Base-by-base conservation (phyloP, 2,329 filamentous ascomycete species). In the Microsporum ferrugineum region DNA sequence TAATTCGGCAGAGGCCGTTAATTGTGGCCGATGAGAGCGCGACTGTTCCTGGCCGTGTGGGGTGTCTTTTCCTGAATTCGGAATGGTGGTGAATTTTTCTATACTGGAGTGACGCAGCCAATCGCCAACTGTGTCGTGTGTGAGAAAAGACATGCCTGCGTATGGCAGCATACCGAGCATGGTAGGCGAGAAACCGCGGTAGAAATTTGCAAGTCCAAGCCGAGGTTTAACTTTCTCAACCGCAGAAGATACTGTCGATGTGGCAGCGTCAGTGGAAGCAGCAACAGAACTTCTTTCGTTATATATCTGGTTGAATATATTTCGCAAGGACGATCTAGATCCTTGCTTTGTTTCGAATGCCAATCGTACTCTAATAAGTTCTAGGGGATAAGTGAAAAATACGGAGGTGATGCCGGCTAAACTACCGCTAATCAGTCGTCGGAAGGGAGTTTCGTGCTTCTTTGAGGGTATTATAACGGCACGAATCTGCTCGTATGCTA, bases 401-500 rank as follows among this genome's bases (percentile, higher is more conserved):
- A 99, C 94, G 4, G 88, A 94, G 0, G 91, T 89, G 64, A 95
- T 86, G 62, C 94, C 92, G 8, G 77, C 77, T 64, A 78, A 62
- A 55, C 75, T 77, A 23, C 76, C 76, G 5, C 75, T 76, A 14
- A 75, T 66, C 59, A 77, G 68, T 8, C 94, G 84, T 57, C 94
- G 84, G 33, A 88, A 73, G 0, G 88, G 82, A 0, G 92, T 97
- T 72, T 99, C 94, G 62, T 95, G 81, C 4, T 86, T 78, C 58
- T 80, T 83, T 41, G 76, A 78, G 1, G 82, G 83, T 63, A 99
- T 97, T 36, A 97, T 71, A 12, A 86, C 69, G 10, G 87, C 84
- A 63, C 94, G 88, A 65, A 96, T 89, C 75, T 99, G 94, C 74
- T 99, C 94, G 77, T 99, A 99, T 53, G 92, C 91, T 47, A 99